Percentiles rank a stretch among this genome's conserved stretches.
These are phyloP conservation scores for Arthrobotrys conoides DNA, from an alignment of 2,329 filamentous ascomycete genomes.

Conservation along the genomic window DNA sequence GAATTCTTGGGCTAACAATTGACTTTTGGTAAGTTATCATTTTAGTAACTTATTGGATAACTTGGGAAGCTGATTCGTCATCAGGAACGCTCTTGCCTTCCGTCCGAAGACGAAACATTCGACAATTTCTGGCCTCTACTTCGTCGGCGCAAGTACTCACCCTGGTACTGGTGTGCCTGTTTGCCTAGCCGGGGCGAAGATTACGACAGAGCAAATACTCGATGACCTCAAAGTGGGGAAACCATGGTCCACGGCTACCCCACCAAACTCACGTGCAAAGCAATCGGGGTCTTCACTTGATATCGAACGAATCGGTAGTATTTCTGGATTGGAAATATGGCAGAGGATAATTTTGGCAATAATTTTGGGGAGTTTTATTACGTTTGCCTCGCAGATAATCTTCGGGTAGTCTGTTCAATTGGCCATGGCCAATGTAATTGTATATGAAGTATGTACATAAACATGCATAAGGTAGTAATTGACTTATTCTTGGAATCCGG, in stretches of 20 bases:
- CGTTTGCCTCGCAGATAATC: constrained; percentile 10
- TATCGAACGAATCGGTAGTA: constrained; percentile 35
- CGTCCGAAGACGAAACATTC: constrained; percentile 73
- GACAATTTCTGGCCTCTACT: constrained; percentile 73
- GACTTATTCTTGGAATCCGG: neutral
- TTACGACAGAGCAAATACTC: constrained; percentile 67
- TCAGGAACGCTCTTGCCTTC: constrained; percentile 76
- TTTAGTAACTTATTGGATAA: neutral
- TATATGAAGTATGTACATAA: neutral
- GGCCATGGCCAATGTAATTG: neutral
- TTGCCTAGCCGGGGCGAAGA: constrained; percentile 77
- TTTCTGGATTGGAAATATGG: constrained; percentile 48
- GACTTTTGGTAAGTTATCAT: constrained; percentile 73
- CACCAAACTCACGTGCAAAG: constrained; percentile 34
- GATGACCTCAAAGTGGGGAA: constrained; percentile 52
- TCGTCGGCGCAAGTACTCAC: constrained; percentile 82
- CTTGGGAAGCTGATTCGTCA: neutral
- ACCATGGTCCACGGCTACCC: constrained; percentile 39
- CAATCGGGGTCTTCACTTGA: constrained; percentile 44
- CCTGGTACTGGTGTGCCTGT: constrained; percentile 83
- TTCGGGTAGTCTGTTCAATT: constrained; percentile 11
- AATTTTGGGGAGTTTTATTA: constrained; percentile 25
- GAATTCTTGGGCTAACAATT: constrained; percentile 80
- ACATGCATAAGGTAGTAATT: neutral
- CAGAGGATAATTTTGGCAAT: constrained; percentile 36